Conservation (phyloP, 2,329 filamentous ascomycete genomes). For the Pestalotiopsis fici region DNA sequence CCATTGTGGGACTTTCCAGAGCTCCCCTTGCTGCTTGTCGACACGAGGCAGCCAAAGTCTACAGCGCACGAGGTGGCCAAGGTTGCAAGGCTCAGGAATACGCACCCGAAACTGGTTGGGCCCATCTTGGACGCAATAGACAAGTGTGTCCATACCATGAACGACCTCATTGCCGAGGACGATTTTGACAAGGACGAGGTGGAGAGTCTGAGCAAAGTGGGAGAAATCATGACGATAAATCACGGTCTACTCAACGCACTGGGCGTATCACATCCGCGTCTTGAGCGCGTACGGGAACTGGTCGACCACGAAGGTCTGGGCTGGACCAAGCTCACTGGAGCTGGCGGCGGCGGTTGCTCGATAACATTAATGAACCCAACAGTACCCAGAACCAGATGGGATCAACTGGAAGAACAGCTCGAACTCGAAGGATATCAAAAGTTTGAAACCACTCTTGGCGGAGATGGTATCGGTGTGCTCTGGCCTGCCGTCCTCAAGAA, state of each 20-base stretch:
- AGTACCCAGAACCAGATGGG: conserved; percentile 55
- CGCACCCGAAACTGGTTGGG: conserved; percentile 76
- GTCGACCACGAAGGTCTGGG: conserved; percentile 88
- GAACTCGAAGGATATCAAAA: conserved; percentile 74
- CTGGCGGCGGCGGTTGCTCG: conserved; percentile 92
- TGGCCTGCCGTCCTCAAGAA: conserved; percentile 92
- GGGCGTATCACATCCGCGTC: conserved; percentile 89
- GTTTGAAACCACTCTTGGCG: conserved; percentile 88
- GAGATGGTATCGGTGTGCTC: conserved; percentile 90
- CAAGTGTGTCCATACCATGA: conserved; percentile 60
- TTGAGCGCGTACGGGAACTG: conserved; percentile 89
- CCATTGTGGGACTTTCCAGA: conserved; percentile 88
- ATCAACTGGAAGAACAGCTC: conserved; percentile 65
- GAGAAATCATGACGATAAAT: conserved; percentile 90
- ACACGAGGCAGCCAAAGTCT: conserved; percentile 85
- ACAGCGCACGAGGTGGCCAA: conserved; percentile 86
- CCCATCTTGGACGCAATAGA: conserved; percentile 86
- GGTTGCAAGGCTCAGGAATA: conserved; percentile 70
- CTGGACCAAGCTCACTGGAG: conserved; percentile 97
- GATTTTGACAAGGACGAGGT: conserved; percentile 68
- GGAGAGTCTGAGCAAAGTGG: conserved; percentile 70
- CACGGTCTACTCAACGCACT: conserved; percentile 89
- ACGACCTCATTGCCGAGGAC: conserved; percentile 55
- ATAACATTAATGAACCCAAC: conserved; percentile 84
- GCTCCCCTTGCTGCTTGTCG: conserved; percentile 84